Evolutionary conservation across 2,329 filamentous ascomycete species (phyloP), one percentile per base, ranked within the genome.

Genomic region (Alternaria sp.): DNA sequence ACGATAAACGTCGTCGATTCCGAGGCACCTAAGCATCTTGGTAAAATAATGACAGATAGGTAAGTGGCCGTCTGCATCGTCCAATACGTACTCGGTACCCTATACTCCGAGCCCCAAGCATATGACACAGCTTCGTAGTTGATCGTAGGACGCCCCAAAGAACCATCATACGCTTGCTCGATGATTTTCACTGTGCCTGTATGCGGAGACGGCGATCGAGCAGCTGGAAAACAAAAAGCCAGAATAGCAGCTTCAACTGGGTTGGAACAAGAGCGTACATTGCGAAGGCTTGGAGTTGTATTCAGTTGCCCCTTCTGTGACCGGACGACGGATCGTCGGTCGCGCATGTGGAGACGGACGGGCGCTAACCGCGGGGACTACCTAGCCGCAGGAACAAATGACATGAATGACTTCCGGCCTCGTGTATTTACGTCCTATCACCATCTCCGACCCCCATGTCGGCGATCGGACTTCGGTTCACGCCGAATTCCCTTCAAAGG

Each of bases 381-480:
- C 10, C 23, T 44, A 29, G 29, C 28, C n/a, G 17, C 7, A 46
- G 29, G 3, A 17, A 31, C 5, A 17, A 2, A 46, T 46, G 44
- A 46, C 44, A 46, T 46, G 29, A 46, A 13, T 14, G 31, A 46
- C 44, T 34, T 34, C 44, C 17, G 28, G 13, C 17, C 29, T 34
- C 17, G 42, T 28, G 42, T 21, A 21, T 46, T 31, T 13, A 45
- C n/a, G 42, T 1, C 39, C 5, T 33, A 51, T 48, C 13, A 17
- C 31, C 54, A 33, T 3, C 17, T 33, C 39, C n/a, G 39, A 28
- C 17, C 3, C 5, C 17, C 26, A 29, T 11, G 21, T 51, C 48
- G 11, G 31, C 49, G 7, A 44, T 39, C 48, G 48, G 54, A 52
- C 17, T n/a, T 56, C 48, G 29, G 39, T 51, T 17, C 39, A 45